A percentile compares a stretch with the other conserved stretches of the same genome.
These are phyloP conservation scores for Gonapodya prolifera DNA, from an alignment of 192 early-diverging fungal species.

Conservation along the genomic window DNA sequence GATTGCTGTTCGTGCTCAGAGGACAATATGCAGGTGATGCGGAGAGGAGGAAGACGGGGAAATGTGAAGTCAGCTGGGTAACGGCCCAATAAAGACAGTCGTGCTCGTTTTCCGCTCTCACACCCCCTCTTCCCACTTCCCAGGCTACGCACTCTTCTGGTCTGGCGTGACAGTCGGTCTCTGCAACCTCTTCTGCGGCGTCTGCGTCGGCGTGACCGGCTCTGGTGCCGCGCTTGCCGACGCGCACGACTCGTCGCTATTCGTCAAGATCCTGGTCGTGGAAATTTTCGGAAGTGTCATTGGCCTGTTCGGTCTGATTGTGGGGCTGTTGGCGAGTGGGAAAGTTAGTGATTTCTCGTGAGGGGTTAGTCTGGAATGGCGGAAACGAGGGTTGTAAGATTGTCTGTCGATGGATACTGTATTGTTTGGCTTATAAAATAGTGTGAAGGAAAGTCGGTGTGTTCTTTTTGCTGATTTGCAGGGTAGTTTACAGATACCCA, in stretches of 20 bases:
- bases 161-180: conserved; percentile 88
- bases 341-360: neutral
- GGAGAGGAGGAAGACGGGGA: too few relatives aligned
- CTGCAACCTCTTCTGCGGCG: conserved; percentile 84
- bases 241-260: conserved; percentile 82
- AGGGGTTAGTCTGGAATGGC: neutral
- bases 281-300: conserved; percentile 95
- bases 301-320: conserved; percentile 93
- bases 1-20: too few relatives aligned
- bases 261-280: conserved; percentile 95
- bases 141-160: conserved; percentile 88
- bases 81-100: too few relatives aligned
- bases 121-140: neutral
- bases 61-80: too few relatives aligned
- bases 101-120: neutral
- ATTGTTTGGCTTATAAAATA: too few relatives aligned
- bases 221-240: conserved; percentile 91
- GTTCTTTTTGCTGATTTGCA: too few relatives aligned
- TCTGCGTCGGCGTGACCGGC: conserved; percentile 86
- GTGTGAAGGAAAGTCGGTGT: too few relatives aligned
- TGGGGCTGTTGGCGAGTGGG: conserved; percentile 52
- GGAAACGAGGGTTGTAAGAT: too few relatives aligned
- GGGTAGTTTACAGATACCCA: too few relatives aligned
- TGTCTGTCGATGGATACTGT: too few relatives aligned
- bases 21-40: too few relatives aligned